Evolutionary conservation across 2,329 filamentous ascomycete genomes (phyloP).

Genomic region (Domatiomyces globalis): DNA sequence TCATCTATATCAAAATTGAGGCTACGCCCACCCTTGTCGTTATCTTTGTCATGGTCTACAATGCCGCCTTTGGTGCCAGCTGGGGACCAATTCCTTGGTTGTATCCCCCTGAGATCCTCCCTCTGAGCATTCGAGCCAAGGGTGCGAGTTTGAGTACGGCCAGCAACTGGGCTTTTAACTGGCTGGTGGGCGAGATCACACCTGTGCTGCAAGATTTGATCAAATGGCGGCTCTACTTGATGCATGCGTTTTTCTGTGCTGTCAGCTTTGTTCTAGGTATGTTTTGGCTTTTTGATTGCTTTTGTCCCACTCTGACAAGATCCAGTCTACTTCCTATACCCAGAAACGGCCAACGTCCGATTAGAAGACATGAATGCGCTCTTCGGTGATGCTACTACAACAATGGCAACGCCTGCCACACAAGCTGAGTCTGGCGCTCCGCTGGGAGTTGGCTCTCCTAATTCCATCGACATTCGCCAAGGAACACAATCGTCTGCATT

Average conservation of each 20-base stretch:
- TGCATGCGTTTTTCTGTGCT: conserved; percentile 95
- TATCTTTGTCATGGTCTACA: conserved; percentile 94
- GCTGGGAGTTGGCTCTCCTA: conserved; percentile 62
- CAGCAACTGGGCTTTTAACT: conserved; percentile 97
- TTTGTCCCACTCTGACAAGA: conserved; percentile 8
- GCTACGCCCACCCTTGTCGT: conserved; percentile 76
- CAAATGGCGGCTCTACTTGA: conserved; percentile 80
- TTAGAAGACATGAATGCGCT: conserved; percentile 93
- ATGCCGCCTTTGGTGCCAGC: conserved; percentile 89
- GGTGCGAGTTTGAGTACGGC: conserved; percentile 92
- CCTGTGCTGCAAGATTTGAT: conserved; percentile 86
- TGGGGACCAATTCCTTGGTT: conserved; percentile 98
- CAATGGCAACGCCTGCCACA: conserved; percentile 63
- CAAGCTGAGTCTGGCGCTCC: conserved; percentile 70
- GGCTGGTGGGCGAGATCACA: conserved; percentile 89
- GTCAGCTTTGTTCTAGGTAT: conserved; percentile 88
- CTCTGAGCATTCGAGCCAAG: conserved; percentile 90
- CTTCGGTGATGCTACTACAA: conserved; percentile 83
- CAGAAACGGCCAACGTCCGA: conserved; percentile 87
- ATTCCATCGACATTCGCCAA: conserved; percentile 49
- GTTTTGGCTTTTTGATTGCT: not conserved
- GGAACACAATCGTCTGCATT: conserved; percentile 22
- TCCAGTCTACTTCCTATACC: conserved; percentile 90
- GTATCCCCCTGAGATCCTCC: conserved; percentile 96
- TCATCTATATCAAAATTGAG: conserved; percentile 71